Conservation (phyloP, 257 asterid genomes). For the Nicotiana tabacum region DNA sequence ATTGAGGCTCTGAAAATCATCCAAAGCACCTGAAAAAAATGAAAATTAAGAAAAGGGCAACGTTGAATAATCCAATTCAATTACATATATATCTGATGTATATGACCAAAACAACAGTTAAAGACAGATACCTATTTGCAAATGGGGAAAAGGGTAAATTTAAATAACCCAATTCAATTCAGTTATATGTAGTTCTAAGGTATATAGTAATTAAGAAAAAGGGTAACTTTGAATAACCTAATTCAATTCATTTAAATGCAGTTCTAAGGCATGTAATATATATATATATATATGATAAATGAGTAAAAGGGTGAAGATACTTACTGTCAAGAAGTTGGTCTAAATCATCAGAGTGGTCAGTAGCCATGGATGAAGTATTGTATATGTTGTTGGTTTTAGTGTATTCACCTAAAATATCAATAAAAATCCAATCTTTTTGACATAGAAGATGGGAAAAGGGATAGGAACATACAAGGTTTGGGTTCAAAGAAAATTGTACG, state of each 20-base stretch:
- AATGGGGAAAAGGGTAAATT: neutral
- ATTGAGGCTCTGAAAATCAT: conserved; percentile 95
- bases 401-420: neutral
- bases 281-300: neutral
- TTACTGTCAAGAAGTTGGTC: conserved; percentile 96
- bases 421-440: conserved; percentile 7
- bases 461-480: neutral
- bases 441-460: neutral
- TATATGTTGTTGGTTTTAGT: neutral
- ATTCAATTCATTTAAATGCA: neutral
- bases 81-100: neutral
- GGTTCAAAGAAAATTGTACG: neutral
- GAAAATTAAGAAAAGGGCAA: neutral
- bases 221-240: neutral
- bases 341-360: conserved; percentile 69
- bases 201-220: neutral
- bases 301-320: conserved; percentile 7
- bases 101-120: neutral
- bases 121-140: neutral
- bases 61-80: neutral
- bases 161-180: neutral
- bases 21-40: conserved; percentile 82
- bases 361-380: conserved; percentile 42
- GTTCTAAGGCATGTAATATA: neutral
- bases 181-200: neutral